Evolutionary conservation across 208 protist genomes (phyloP), one percentile per base, ranked within the genome.

Genomic region (Acanthamoeba sp.): DNA sequence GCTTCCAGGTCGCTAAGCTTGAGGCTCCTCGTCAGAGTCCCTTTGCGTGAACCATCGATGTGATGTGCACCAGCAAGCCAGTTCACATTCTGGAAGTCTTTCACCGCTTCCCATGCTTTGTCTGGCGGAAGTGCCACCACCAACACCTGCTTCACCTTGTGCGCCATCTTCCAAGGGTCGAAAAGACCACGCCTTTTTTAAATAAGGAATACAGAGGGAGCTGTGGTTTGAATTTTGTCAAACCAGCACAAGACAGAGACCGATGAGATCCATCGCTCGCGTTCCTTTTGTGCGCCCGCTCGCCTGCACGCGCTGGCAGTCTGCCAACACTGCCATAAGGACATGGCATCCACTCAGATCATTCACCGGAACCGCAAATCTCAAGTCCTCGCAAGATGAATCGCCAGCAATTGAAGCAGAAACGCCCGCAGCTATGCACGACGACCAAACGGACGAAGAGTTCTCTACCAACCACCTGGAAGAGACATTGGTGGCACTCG

Each of bases 361-460:
- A n/a, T n/a, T n/a, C n/a, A n/a, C n/a, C n/a, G n/a, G 50, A 55
- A 55, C 14, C 50, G 6, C 18, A 55, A n/a, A n/a, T n/a, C n/a
- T n/a, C n/a, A n/a, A n/a, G n/a, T n/a, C n/a, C n/a, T n/a, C 50
- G 50, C 50, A 14, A 22, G 50, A 55, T 24, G 50, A 55, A 55
- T 12, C 48, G 14, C 48, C 48, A 22, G 48, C 12, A 14, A 14
- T 40, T 24, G 48, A 40, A n/a, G 78, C 78, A 10, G 78, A 87
- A 14, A 16, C 24, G 7, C 78, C 78, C n/a, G 9, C 16, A 18
- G 3, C 78, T 18, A 18, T 62, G 16, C n/a, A 59, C 78, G 78
- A 87, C 16, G 78, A 87, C 4, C 78, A 87, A 14, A 87, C 78
- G 5, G 78, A 87, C 32, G 78, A 87, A 34, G 2, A 87, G 78